Base-by-base conservation (phyloP, 2,329 filamentous ascomycete genomes). In the Diaporthe nobilis region DNA sequence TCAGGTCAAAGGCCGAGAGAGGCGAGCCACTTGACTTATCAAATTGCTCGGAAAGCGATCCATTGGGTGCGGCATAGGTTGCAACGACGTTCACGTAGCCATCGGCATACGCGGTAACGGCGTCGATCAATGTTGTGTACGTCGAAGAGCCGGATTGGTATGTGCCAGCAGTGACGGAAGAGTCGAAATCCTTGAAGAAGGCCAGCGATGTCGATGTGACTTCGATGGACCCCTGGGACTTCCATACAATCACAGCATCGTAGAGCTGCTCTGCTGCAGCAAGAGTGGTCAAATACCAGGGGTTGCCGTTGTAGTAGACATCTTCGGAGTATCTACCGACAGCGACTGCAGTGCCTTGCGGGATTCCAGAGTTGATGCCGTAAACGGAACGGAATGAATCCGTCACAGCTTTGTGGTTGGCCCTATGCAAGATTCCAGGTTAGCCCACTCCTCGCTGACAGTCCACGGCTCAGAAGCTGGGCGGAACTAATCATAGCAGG, bases 181-280 rank as follows among this genome's bases (percentile, higher is more conserved):
- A 87, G 71, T 90, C 88, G 10, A 95, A 85, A 78, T 92, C 92
- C 76, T 86, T 83, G 89, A 96, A 97, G 86, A 97, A 96, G 10
- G 89, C 81, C 12, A 95, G 86, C 0, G 93, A 95, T 2, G 88
- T 88, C 0, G 87, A 84, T 7, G 91, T 93, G 63, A 96, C 89
- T 0, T 88, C 89, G 79, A 97, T 88, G 8, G 87, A 92, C 1
- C 91, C 92, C 37, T 87, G 83, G 49, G 86, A 84, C 77, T 92
- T 87, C 93, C 94, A 96, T 68, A 93, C 91, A 78, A 93, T 92
- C 1, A 95, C 80, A 1, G 94, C 93, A 79, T 94, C 92, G 82
- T 95, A 96, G 3, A 97, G 89, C 81, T 94, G 92, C 83, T 97
- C 94, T 4, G 94, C 95, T 0, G 94, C 94, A 2, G 94, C 94